Evolutionary conservation across 2,329 filamentous ascomycete species (phyloP).

Genomic region (Diaporthe sp.): DNA sequence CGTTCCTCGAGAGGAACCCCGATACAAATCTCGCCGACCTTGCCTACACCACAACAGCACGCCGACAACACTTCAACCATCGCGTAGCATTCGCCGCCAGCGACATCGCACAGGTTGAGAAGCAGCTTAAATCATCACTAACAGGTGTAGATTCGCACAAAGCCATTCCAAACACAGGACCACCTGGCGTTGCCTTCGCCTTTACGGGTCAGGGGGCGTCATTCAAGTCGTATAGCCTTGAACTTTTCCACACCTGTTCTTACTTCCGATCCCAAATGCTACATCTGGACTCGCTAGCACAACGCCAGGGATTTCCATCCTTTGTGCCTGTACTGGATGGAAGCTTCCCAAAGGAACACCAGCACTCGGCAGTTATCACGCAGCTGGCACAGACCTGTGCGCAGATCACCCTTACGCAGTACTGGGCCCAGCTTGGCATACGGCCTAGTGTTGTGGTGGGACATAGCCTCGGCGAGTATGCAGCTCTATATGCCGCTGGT

Average conservation of each 20-base stretch:
- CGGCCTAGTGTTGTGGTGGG: conserved; percentile 56
- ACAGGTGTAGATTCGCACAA: conserved; percentile 22
- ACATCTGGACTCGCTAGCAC: conserved; percentile 13
- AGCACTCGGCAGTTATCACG: conserved; percentile 18
- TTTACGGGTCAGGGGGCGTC: conserved; percentile 58
- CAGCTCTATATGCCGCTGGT: conserved; percentile 72
- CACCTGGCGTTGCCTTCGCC: conserved; percentile 46
- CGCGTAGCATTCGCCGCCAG: conserved; percentile 43
- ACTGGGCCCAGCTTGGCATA: conserved; percentile 58
- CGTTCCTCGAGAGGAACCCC: conserved; percentile 39
- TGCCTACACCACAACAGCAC: conserved; percentile 65
- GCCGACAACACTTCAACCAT: conserved; percentile 48
- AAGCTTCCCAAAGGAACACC: conserved; percentile 25
- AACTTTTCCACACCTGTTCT: conserved; percentile 46
- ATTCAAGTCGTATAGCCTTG: conserved; percentile 44
- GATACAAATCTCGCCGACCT: conserved; percentile 53
- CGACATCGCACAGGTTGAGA: conserved; percentile 35
- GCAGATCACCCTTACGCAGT: conserved; percentile 49
- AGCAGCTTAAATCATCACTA: conserved; percentile 16
- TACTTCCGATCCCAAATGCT: background rate
- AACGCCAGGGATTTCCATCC: conserved; percentile 48
- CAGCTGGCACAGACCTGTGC: too few relatives aligned
- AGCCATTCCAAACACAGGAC: conserved; percentile 35
- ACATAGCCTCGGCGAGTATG: conserved; percentile 75
- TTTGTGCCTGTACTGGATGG: conserved; percentile 57